Conservation (phyloP, 208 protist genomes). For the Crithidia expoeki region DNA sequence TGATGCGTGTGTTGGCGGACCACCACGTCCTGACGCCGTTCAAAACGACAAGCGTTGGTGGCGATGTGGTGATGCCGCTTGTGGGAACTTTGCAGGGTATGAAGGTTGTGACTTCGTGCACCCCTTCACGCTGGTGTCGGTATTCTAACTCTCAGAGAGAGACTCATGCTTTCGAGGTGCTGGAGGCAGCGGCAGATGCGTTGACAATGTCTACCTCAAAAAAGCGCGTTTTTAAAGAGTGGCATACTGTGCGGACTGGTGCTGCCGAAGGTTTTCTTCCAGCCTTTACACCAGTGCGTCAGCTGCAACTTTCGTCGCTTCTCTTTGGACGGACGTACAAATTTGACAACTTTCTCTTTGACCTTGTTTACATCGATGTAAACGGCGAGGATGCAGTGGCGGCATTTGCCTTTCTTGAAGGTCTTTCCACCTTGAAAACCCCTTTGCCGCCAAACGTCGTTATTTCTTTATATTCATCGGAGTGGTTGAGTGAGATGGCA, state of each 20-base stretch:
- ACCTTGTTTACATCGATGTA: constrained; percentile 50
- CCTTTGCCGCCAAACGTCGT: constrained; percentile 32
- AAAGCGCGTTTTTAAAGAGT: constrained; percentile 10
- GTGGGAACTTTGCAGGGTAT: neutral
- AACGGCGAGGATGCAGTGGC: constrained; percentile 34
- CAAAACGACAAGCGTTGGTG: neutral
- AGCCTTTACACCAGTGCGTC: neutral
- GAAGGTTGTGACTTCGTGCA: constrained; percentile 3
- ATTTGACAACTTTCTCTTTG: constrained; percentile 26
- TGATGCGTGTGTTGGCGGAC: constrained; percentile 21
- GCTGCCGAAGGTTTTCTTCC: neutral
- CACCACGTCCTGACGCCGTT: constrained; percentile 3
- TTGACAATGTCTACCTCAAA: constrained; percentile 7
- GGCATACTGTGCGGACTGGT: neutral
- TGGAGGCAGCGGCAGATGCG: constrained; percentile 2
- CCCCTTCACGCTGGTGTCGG: neutral
- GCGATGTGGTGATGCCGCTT: constrained; percentile 6
- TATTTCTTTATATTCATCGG: constrained; percentile 34
- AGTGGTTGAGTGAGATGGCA: constrained; percentile 24
- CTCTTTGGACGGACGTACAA: neutral
- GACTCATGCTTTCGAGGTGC: neutral
- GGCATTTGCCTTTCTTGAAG: constrained; percentile 26
- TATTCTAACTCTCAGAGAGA: constrained; percentile 3
- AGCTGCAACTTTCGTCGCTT: neutral
- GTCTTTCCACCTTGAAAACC: neutral